Evolutionary conservation across 495 filamentous ascomycete genomes (phyloP), one percentile per base, ranked within the genome.

Genomic region (Tuber umbilicatum): DNA sequence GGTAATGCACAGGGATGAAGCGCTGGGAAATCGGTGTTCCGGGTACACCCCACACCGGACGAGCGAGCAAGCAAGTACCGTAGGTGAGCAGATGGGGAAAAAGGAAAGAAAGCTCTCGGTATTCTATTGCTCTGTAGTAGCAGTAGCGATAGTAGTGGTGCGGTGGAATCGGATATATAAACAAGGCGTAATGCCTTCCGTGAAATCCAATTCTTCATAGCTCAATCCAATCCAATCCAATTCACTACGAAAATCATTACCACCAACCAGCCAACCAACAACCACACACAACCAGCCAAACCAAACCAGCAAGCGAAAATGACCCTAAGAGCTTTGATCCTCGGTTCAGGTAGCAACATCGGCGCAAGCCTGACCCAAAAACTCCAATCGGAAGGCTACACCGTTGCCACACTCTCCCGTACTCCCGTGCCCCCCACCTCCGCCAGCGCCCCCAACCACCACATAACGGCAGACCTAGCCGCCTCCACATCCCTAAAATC

Each of bases 321-420:
- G 75, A 75, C 35, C 50, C 75, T 68, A 23, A 40, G 70, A 17
- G 75, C 73, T 2, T 40, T 76, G 27, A 75, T 77, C 68, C 76
- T 74, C 39, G 75, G 71, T 40, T 71, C 75, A 12, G 75, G 75
- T n/a, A 37, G 37, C 9, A 35, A 43, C 45, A 37, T 75, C 5
- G 68, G 77, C 19, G 67, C 79, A 21, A 40, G 68, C 37, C 27
- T 74, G 14, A 73, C 73, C 21, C 5, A 23, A 76, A 77, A 77
- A 38, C 75, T 72, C 74, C 70, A 55, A 17, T 42, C 39, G 39
- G 69, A 72, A 60, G 75, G 73, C 19, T 77, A 77, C 38, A 69
- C 68, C 10, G 73, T 77, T 23, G 73, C 73, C 7, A 67, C 74
- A 1, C 55, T 67, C 19, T 77, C 75, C 21, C 73, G 73, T n/a